phyloP scores from a whole-genome alignment of 352 stramenopile genomes.

The Phytophthora cryptogea region DNA sequence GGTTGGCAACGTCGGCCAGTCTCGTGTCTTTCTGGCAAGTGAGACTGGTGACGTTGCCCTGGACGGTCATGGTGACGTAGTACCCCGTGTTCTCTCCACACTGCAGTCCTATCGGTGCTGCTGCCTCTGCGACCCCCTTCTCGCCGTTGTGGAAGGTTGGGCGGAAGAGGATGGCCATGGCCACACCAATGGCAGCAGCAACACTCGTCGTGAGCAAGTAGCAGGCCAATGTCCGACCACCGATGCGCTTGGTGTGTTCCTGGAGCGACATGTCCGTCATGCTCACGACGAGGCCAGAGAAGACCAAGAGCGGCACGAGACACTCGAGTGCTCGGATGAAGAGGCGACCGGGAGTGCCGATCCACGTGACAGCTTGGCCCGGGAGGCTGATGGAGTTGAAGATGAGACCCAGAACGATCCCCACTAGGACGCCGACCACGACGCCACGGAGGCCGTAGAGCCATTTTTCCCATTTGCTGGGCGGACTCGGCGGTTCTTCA shows the following conservation, averaged over 20 bases:
- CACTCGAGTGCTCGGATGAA: slow-evolving; percentile 59
- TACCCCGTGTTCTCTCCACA: slow-evolving; percentile 26
- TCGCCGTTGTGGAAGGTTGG: slow-evolving; percentile 30
- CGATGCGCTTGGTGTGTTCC: slow-evolving; percentile 41
- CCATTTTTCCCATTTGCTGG: slow-evolving; percentile 20
- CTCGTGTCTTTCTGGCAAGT: slow-evolving; percentile 10
- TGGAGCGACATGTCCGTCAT: slow-evolving; percentile 48
- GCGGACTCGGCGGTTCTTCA: slow-evolving; percentile 12
- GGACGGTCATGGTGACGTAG: slow-evolving; percentile 22
- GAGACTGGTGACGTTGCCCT: slow-evolving; percentile 20
- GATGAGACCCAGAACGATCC: slow-evolving; percentile 18
- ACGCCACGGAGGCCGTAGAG: slow-evolving; percentile 41
- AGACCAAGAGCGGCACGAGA: slow-evolving; percentile 49
- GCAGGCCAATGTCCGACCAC: slow-evolving; percentile 30
- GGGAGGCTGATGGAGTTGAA: slow-evolving; percentile 32
- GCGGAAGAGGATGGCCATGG: slow-evolving; percentile 43
- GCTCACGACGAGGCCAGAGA: slow-evolving; percentile 47
- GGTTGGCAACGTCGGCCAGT: slow-evolving; percentile 14
- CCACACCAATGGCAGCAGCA: slow-evolving; percentile 34
- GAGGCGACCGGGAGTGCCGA: slow-evolving; percentile 42
- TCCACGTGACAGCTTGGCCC: slow-evolving; percentile 34
- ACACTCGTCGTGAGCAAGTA: slow-evolving; percentile 44
- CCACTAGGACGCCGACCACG: slow-evolving; percentile 31
- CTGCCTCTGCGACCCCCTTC: slow-evolving; percentile 6
- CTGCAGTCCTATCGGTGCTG: slow-evolving; percentile 25